phyloP scores from a whole-genome alignment of 73 alveolate species.

The Tetrahymena thermophila region DNA sequence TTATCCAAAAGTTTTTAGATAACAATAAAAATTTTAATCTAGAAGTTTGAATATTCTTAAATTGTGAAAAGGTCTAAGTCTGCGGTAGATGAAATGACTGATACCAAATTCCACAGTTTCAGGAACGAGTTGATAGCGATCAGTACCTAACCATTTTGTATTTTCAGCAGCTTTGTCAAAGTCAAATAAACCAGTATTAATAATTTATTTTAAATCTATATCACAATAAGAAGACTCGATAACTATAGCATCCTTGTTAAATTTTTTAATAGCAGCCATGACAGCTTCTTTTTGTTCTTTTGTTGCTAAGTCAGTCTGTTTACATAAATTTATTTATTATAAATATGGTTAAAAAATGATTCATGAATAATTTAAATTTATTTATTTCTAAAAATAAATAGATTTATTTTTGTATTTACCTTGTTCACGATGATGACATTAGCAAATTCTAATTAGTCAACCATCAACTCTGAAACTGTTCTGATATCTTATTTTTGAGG shows the following conservation, averaged over 20 bases:
- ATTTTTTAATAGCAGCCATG: conserved; percentile 16
- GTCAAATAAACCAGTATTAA: conserved; percentile 43
- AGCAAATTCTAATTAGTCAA: conserved; percentile 59
- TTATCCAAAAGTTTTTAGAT: background rate
- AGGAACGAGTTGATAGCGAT: conserved; percentile 39
- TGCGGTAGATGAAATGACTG: conserved; percentile 21
- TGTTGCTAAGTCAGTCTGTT: conserved; percentile 33
- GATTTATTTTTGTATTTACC: background rate
- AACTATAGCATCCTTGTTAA: conserved; percentile 49
- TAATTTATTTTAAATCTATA: conserved; percentile 21
- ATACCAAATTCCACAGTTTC: conserved; percentile 54
- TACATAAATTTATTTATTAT: background rate
- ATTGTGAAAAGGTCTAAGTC: conserved; percentile 52
- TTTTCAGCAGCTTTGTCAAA: conserved; percentile 44
- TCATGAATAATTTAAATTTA: no score
- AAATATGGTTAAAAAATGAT: no score
- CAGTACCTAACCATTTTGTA: conserved; percentile 51
- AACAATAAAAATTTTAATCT: background rate
- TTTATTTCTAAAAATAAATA: background rate
- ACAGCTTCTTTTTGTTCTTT: conserved; percentile 16
- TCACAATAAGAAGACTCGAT: conserved; percentile 32
- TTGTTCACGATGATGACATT: conserved; percentile 57
- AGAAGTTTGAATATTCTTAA: conserved; percentile 9
- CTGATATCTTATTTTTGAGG: conserved; percentile 15
- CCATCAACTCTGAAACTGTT: conserved; percentile 45